phyloP scores from a whole-genome alignment of 2,329 filamentous ascomycete species.

The Trichophyton rubrum region DNA sequence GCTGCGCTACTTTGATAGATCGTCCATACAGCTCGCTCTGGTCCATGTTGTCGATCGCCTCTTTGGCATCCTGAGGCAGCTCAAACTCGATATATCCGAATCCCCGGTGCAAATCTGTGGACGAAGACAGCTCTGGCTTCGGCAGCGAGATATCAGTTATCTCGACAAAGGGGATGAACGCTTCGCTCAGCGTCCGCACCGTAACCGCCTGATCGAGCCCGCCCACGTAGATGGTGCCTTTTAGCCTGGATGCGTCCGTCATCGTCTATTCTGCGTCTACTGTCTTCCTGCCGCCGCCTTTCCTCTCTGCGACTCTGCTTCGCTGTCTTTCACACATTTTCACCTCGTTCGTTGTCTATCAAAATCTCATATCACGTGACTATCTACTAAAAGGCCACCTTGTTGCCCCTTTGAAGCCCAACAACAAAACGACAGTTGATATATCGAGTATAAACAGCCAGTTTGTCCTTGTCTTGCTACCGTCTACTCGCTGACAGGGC shows the following conservation, averaged over 20 bases:
- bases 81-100: constrained; percentile 98
- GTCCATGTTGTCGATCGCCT: constrained; percentile 99
- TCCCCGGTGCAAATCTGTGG: constrained; percentile 68
- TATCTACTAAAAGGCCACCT: constrained; percentile 9
- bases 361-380: not conserved
- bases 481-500: not conserved
- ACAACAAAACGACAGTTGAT: not conserved
- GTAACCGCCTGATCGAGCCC: constrained; percentile 73
- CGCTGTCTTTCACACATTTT: not conserved
- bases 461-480: not conserved
- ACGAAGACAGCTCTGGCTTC: constrained; percentile 70
- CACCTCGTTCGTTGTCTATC: not conserved
- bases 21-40: constrained; percentile 88
- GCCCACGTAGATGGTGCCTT: constrained; percentile 84
- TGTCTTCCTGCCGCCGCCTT: not conserved
- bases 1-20: constrained; percentile 83
- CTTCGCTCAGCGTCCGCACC: constrained; percentile 63
- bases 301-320: not conserved
- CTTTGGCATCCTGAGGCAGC: constrained; percentile 68
- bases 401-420: constrained; percentile 8
- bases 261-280: constrained; percentile 36
- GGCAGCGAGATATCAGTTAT: constrained; percentile 84
- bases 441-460: constrained; percentile 1
- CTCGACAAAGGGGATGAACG: constrained; percentile 94
- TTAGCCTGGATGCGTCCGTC: constrained; percentile 71